Base-by-base conservation (phyloP, 2,329 filamentous ascomycete genomes). In the Aspergillus calidoustus region DNA sequence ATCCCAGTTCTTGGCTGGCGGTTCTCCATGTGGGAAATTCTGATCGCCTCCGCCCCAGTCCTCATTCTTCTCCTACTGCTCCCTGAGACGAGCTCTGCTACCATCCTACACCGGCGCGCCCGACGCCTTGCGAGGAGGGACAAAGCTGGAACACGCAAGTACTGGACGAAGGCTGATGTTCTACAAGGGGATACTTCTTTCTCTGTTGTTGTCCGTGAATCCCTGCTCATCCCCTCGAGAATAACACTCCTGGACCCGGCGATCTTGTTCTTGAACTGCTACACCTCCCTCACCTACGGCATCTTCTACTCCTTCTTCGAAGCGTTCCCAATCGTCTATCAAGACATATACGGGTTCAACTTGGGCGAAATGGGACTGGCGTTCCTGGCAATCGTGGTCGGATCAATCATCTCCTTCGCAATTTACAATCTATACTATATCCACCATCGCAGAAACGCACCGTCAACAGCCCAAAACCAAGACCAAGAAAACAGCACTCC, bases 361-460 rank as follows among this genome's bases (percentile, higher is more conserved):
- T 6, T 56, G 0, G 41, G 43, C 7, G 9, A 34, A 7, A 22
- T 46, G 2, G 44, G 54, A 13, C 25, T 48, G 15, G 11, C 22
- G 4, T 56, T 56, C 23, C 54, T 56, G 3, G 9, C 22, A 15
- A 30, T 46, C 22, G 13, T 56, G 1, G n/a, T 47, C 15, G 43
- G 23, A 17, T 44, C 17, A 5, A n/a, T 53, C 7, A 71, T 88
- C 60, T 84, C 84, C 59, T 76, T 85, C 44, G 74, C 68, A 47
- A 62, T 79, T 51, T 88, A 87, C 76, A 71, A 75, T 57, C 64
- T 75, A 54, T 87, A 86, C 74, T 77, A 81, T 73, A 82, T 74
- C 65, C 79, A 81, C 70, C 72, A 85, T 7, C 25, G 25, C 25
- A 28, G 6, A 7, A 4, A 28, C 25, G 25, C 25, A 28, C 25